Evolutionary conservation across 768 basidiomycete species (phyloP), one percentile per base, ranked within the genome.

Genomic region (Leccinum barrowsii): DNA sequence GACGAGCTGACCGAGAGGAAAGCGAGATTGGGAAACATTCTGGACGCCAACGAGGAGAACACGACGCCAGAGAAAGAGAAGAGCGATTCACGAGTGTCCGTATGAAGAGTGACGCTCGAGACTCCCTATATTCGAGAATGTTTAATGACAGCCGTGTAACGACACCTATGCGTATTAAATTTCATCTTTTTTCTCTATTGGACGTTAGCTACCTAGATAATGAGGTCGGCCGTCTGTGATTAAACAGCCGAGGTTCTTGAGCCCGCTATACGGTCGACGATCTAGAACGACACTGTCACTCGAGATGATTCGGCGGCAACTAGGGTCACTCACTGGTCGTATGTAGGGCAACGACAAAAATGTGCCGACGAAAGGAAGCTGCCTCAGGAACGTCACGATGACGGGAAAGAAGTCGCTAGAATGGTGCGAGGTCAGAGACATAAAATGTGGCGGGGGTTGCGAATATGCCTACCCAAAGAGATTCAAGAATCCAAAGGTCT

Each of bases 331-430:
- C 70, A 97, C 96, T 56, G 81, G 80, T 68, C 90, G 80, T 67
- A 98, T 86, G 70, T 91, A 95, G 1, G 97, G 95, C 62, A 98
- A 69, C 5, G 90, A 89, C 50, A 99, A 75, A 61, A 91, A 73
- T 0, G 86, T 92, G 26, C 97, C 96, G 57, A 99, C 82, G 63
- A 97, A 86, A 5, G 97, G 96, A 49, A 98, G 72, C 76, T 98
- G 96, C 56, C 95, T 83, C 62, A 98, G 76, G 80, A 98, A 98
- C n/a, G 93, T 94, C 52, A 99, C 78, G 56, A 99, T 89, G 59
- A 98, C 97, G 6, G 97, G 97, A 84, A 98, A 98, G 80, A 99
- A 99, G 76, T 98, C 96, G 48, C 96, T 98, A 76, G 49, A 46
- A 42, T 30, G 11, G 8, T 17, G 12, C 22, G 54, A 3, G n/a